Percentiles rank a stretch among this genome's conserved stretches.
These are phyloP conservation scores for Hanseniaspora thailandica DNA, from an alignment of 805 yeast genomes.

Conservation along the genomic window DNA sequence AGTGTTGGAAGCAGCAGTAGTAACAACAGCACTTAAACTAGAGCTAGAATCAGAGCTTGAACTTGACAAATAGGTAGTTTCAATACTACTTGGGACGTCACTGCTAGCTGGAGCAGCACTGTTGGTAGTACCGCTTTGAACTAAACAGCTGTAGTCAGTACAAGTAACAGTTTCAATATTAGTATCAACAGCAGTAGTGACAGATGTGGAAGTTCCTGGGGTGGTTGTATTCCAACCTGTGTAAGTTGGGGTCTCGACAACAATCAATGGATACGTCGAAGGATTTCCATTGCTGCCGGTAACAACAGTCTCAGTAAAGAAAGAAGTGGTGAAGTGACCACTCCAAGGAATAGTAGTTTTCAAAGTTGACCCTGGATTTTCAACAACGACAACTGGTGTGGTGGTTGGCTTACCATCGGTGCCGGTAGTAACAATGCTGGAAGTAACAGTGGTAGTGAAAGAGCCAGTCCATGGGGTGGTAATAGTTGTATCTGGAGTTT, in stretches of 20 bases:
- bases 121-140: conserved; percentile 15
- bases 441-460: not conserved
- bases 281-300: not conserved
- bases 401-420: not conserved
- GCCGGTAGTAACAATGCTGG: not conserved
- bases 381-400: not conserved
- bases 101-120: conserved; percentile 15
- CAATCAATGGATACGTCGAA: not conserved
- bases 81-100: conserved; percentile 14
- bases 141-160: conserved; percentile 1
- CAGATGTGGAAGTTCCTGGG: not conserved
- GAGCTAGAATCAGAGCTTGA: not conserved
- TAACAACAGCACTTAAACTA: not conserved
- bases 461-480: not conserved
- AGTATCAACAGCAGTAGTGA: not conserved
- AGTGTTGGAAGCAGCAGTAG: not conserved
- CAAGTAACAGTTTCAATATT: not conserved
- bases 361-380: not conserved
- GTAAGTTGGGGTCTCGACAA: conserved; percentile 11
- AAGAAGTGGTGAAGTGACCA: not conserved
- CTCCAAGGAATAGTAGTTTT: not conserved
- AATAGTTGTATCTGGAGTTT: not conserved
- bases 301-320: not conserved
- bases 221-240: not conserved
- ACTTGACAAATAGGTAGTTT: not conserved